Base-by-base conservation (phyloP, 1,284 basidiomycete species). In the Anthracocystis setariae region DNA sequence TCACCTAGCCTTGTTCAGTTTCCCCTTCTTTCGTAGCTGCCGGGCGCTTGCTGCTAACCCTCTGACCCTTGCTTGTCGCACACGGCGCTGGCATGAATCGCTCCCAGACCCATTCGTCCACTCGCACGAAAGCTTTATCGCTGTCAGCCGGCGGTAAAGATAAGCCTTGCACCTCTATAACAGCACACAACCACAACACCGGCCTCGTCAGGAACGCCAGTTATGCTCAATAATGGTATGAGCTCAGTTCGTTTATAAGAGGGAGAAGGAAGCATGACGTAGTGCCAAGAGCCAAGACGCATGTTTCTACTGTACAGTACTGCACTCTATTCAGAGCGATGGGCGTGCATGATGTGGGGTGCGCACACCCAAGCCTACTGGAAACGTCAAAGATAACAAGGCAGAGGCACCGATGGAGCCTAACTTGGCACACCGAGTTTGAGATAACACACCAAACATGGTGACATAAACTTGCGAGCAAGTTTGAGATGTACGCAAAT, bases 91-190 rank as follows among this genome's bases (percentile, higher is more conserved):
- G n/a, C n/a, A n/a, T n/a, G n/a, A n/a, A n/a, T n/a, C n/a, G n/a
- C n/a, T n/a, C 29, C 29, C 29, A 12, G 7, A 29, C 29, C 12
- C 29, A 29, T 29, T 12, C 29, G 29, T 29, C 12, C 25, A 51
- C 10, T 52, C 59, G 59, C 44, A 55, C 59, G 59, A 62, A 8
- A 62, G 13, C 10, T 13, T 9, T 9, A 29, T 5, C 29, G 29
- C 5, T 13, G 17, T 7, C 10, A 32, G 17, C 59, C 52, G 59
- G 37, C 59, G 59, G 59, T 32, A 50, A 24, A 55, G 59, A 61
- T 51, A 61, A 46, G 29, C 35, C 35, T 29, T 29, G 29, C 29
- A 9, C 35, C 5, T 37, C 8, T 37, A 8, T 15, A 33, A 8
- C 8, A 37, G 17, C 35, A 37, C 35, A 37, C 15, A 37, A 5